Percentiles rank a stretch among this genome's conserved stretches.
These are phyloP conservation scores for Lecanicillium sp. DNA, from an alignment of 2,329 filamentous ascomycete species.

Conservation along the genomic window DNA sequence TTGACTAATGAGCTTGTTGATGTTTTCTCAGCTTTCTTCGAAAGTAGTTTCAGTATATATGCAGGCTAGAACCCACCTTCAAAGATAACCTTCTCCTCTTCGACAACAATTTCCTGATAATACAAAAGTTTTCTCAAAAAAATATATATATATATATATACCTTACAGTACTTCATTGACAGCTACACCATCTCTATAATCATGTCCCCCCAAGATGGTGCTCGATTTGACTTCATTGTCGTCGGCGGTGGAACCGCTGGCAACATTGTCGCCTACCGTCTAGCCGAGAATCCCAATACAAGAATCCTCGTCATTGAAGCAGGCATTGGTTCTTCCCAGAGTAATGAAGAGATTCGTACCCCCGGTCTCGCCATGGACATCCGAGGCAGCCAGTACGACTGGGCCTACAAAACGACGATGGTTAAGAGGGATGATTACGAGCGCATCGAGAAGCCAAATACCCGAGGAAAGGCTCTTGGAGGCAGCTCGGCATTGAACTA, in stretches of 20 bases:
- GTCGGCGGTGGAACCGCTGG: constrained; percentile 28
- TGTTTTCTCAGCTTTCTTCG: too few relatives aligned
- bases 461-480: constrained; percentile 51
- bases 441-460: constrained; percentile 56
- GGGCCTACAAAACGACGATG: constrained; percentile 55
- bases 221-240: constrained; percentile 21
- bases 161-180: not conserved
- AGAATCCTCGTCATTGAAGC: constrained; percentile 40
- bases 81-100: too few relatives aligned
- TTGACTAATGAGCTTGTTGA: too few relatives aligned
- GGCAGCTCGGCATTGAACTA: constrained; percentile 54
- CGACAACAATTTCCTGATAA: too few relatives aligned
- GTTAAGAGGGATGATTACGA: constrained; percentile 51
- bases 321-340: constrained; percentile 37
- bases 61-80: too few relatives aligned
- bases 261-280: constrained; percentile 26
- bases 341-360: constrained; percentile 44
- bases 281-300: constrained; percentile 28
- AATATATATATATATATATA: too few relatives aligned
- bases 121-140: too few relatives aligned
- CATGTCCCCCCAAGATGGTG: constrained; percentile 6
- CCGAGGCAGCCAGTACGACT: constrained; percentile 48
- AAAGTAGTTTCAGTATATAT: too few relatives aligned
- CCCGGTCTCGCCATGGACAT: constrained; percentile 45
- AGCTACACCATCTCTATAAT: not conserved